These are phyloP conservation scores for Mycena pura DNA, from an alignment of 768 basidiomycete species.

Conservation along the genomic window DNA sequence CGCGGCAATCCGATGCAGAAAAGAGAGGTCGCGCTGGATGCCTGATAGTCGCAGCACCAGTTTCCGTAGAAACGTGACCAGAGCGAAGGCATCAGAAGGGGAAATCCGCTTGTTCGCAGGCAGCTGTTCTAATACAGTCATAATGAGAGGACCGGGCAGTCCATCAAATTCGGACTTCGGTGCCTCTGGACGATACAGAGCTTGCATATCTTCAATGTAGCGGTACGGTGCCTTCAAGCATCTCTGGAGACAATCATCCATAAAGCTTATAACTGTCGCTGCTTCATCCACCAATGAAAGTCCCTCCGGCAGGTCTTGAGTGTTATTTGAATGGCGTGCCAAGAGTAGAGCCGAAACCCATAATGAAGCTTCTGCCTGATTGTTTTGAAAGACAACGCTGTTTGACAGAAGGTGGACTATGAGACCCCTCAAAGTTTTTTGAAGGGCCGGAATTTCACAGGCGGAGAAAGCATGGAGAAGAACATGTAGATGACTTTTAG, in stretches of 20 bases:
- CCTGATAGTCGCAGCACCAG: conserved; percentile 63
- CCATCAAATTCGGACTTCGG: conserved; percentile 34
- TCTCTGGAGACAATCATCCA: conserved; percentile 87
- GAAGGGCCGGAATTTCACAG: conserved; percentile 58
- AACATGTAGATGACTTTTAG: conserved; percentile 73
- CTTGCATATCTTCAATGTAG: conserved; percentile 77
- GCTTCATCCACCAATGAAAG: conserved; percentile 61
- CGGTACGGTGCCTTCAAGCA: conserved; percentile 84
- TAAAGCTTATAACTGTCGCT: conserved; percentile 64
- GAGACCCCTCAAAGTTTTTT: conserved; percentile 54
- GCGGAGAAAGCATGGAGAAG: conserved; percentile 70
- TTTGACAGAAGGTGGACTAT: conserved; percentile 69
- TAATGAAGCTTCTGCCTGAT: conserved; percentile 68
- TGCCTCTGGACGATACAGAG: conserved; percentile 31
- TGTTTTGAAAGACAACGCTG: conserved; percentile 83
- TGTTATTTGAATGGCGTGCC: conserved; percentile 28
- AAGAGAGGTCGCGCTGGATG: conserved; percentile 54
- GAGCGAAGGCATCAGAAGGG: conserved; percentile 66
- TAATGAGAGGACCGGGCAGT: conserved; percentile 76
- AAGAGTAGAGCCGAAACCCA: conserved; percentile 78
- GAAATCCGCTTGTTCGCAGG: conserved; percentile 58
- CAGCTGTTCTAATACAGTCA: conserved; percentile 82
- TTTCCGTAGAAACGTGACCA: conserved; percentile 69
- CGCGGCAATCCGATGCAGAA: conserved; percentile 41
- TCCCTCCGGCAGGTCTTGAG: conserved; percentile 57